phyloP scores from a whole-genome alignment of 1,284 basidiomycete genomes.

The Ustilago bromivora region DNA sequence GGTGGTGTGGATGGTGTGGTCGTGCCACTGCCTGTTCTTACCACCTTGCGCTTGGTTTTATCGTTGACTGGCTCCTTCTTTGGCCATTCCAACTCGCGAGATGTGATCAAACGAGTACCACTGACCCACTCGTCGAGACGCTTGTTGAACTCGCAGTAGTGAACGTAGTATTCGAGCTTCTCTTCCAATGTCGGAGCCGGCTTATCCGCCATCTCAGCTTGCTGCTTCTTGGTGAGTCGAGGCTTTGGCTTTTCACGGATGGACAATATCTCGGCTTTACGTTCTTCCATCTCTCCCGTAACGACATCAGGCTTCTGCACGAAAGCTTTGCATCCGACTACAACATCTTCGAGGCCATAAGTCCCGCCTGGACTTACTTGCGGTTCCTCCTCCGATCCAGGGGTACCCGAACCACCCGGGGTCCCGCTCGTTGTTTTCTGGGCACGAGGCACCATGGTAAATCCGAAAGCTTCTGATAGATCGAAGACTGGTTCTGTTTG shows the following conservation, averaged over 20 bases:
- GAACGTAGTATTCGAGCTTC: constrained; percentile 60
- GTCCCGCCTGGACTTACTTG: constrained; percentile 58
- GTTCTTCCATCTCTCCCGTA: constrained; percentile 64
- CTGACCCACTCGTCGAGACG: constrained; percentile 99
- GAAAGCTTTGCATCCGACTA: constrained; percentile 64
- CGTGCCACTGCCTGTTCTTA: constrained; percentile 42
- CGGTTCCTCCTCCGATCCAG: constrained; percentile 50
- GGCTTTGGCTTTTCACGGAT: constrained; percentile 64
- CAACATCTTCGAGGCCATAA: constrained; percentile 59
- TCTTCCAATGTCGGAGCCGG: constrained; percentile 53
- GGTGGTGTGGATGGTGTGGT: constrained; percentile 48
- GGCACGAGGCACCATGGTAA: constrained; percentile 50
- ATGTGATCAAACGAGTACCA: constrained; percentile 84
- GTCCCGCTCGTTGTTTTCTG: constrained; percentile 47
- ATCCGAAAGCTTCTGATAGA: not conserved
- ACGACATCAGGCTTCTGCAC: constrained; percentile 65
- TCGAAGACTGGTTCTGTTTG: not conserved
- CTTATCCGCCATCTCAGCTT: constrained; percentile 43
- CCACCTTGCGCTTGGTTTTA: constrained; percentile 70
- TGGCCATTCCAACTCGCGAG: constrained; percentile 93
- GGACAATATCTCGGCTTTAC: constrained; percentile 67
- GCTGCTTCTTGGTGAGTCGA: constrained; percentile 55
- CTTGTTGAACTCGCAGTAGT: constrained; percentile 66
- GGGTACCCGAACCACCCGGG: constrained; percentile 46
- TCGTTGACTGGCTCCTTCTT: constrained; percentile 72